Evolutionary conservation across 2,329 filamentous ascomycete genomes (phyloP), one percentile per base, ranked within the genome.

Genomic region (Colletotrichum graminicola): DNA sequence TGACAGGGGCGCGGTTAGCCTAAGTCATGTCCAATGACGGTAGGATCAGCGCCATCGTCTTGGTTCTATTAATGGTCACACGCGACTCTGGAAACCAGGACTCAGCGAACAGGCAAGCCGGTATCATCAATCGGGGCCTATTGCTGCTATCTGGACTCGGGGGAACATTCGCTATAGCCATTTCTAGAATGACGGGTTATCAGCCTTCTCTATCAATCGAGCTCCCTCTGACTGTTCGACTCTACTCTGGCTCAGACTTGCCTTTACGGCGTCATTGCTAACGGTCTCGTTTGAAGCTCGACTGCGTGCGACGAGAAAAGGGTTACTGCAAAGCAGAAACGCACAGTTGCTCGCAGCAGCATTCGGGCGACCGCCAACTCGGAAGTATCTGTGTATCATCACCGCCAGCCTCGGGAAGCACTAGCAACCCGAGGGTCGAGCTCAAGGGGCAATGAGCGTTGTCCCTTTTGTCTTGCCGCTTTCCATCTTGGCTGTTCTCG

Each of bases 401-500:
- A 92, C 80, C 74, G 89, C 90, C 85, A 81, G 76, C 76, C 62
- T 56, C 61, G 52, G 29, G 26, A 59, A 43, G 52, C 71, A 62
- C 72, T 73, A 14, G 70, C 54, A 43, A 18, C 45, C 56, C 21
- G 3, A 29, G 16, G 16, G n/a, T 55, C 52, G 32, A 39, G 32
- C 29, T 86, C 76, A 86, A 21, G 83, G 81, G 18, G 75, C 75
- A 72, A 91, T 84, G 8, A 88, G 76, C 57, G 90, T 88, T 4
- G 93, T 94, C 0, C 93, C 93, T 76, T 92, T 94, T 16, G 88
- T 88, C 76, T 85, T 89, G 5, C 89, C 88, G 67, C 84, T 88
- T 78, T 94, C 91, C 90, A 95, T 95, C 83, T 95, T 96, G 18
- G 93, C 93, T 4, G 93, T 95, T 75, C 93, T 86, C 3, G 93